These are phyloP conservation scores for Peronospora farinosa DNA, from an alignment of 352 stramenopile genomes.

Conservation along the genomic window DNA sequence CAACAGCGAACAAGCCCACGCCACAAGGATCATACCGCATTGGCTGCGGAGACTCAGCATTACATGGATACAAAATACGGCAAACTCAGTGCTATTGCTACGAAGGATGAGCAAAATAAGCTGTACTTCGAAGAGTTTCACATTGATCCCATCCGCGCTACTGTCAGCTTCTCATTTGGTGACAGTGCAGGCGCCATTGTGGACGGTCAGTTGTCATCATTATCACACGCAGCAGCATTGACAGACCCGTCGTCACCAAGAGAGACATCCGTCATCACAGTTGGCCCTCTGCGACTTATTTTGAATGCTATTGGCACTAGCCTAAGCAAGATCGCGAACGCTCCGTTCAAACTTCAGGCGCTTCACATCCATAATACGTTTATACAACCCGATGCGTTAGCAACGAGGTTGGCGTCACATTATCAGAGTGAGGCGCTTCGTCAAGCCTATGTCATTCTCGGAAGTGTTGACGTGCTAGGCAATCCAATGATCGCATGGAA, in stretches of 20 bases:
- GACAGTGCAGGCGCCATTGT: conserved; percentile 57
- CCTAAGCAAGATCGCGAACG: conserved; percentile 85
- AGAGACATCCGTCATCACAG: conserved; percentile 42
- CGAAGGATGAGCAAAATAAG: conserved; percentile 68
- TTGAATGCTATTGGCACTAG: conserved; percentile 84
- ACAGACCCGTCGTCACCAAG: conserved; percentile 28
- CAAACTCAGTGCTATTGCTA: conserved; percentile 27
- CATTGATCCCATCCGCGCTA: conserved; percentile 76
- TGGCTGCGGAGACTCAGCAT: conserved; percentile 33
- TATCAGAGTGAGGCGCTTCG: conserved; percentile 85
- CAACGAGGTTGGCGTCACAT: conserved; percentile 61
- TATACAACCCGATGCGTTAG: conserved; percentile 70
- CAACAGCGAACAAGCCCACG: conserved; percentile 14
- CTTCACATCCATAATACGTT: conserved; percentile 80
- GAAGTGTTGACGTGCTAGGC: conserved; percentile 82
- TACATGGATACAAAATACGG: conserved; percentile 28
- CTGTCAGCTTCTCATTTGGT: conserved; percentile 81
- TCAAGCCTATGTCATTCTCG: conserved; percentile 84
- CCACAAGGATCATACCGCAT: conserved; percentile 26
- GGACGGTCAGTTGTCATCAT: conserved; percentile 41
- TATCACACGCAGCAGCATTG: conserved; percentile 26
- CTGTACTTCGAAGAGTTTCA: conserved; percentile 88
- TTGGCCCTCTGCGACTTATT: conserved; percentile 75
- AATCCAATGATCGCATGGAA: conserved; percentile 87
- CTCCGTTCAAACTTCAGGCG: conserved; percentile 75